Evolutionary conservation across 495 filamentous ascomycete genomes (phyloP).

Genomic region (Talaromyces thailandensis): DNA sequence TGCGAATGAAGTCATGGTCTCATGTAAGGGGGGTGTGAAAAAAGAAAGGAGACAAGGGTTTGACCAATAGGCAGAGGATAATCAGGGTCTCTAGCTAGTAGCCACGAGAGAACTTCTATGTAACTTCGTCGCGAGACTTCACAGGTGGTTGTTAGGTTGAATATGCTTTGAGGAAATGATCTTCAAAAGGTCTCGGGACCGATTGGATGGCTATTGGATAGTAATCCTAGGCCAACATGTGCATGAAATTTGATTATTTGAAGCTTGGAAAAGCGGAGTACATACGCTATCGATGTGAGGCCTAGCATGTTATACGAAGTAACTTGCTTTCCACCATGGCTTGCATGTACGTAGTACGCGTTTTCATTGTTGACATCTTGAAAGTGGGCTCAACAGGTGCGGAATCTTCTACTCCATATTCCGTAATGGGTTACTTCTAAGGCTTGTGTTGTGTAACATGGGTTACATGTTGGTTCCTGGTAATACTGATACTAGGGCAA

Average conservation of each 20-base stretch:
- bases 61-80: background rate
- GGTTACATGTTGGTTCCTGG: background rate
- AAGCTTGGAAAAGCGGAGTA: background rate
- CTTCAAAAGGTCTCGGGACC: background rate
- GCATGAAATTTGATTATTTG: background rate
- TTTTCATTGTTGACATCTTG: background rate
- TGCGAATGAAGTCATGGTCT: background rate
- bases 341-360: no score
- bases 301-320: no score
- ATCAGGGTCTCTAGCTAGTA: background rate
- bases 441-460: background rate
- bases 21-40: background rate
- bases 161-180: background rate
- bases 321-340: no score
- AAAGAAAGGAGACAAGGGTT: background rate
- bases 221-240: background rate
- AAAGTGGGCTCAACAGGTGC: background rate
- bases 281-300: no score
- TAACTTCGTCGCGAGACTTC: background rate
- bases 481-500: background rate
- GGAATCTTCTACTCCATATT: background rate
- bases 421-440: background rate
- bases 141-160: background rate
- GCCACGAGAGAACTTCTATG: background rate
- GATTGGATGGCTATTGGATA: background rate